Conservation (phyloP, 1,284 basidiomycete species). For the Cryptococcus depauperatus region DNA sequence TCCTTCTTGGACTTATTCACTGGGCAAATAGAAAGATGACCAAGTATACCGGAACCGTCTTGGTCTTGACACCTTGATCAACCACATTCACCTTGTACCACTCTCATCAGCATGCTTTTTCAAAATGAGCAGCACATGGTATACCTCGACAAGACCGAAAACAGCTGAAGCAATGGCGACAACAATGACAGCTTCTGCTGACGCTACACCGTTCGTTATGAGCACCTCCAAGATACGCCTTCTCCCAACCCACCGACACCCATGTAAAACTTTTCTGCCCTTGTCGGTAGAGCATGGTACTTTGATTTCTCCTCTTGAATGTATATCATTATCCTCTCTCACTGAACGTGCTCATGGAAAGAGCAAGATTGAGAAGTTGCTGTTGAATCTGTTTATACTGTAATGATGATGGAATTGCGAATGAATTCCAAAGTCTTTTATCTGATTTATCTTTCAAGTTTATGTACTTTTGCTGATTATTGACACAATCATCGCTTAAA, state of each 20-base stretch:
- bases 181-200: conserved; percentile 22
- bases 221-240: not conserved
- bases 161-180: conserved; percentile 20
- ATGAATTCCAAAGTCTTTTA: too few relatives aligned
- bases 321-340: too few relatives aligned
- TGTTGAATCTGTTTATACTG: too few relatives aligned
- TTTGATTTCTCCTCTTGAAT: too few relatives aligned
- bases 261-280: conserved; percentile 27
- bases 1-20: conserved; percentile 50
- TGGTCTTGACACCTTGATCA: conserved; percentile 10
- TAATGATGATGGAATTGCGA: too few relatives aligned
- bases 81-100: conserved; percentile 16
- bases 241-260: conserved; percentile 18
- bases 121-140: not conserved
- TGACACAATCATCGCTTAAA: too few relatives aligned
- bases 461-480: too few relatives aligned
- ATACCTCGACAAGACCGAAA: conserved; percentile 27
- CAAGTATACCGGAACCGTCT: conserved; percentile 62
- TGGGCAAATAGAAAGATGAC: conserved; percentile 78
- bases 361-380: too few relatives aligned
- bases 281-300: conserved; percentile 19
- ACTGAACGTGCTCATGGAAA: too few relatives aligned
- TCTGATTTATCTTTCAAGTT: too few relatives aligned
- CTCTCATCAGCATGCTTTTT: not conserved
- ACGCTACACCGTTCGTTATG: conserved; percentile 9